A percentile compares a stretch with the other conserved stretches of the same genome.
phyloP scores from a whole-genome alignment of 2,329 filamentous ascomycete genomes.

The Phyllosticta paracitricarpa region DNA sequence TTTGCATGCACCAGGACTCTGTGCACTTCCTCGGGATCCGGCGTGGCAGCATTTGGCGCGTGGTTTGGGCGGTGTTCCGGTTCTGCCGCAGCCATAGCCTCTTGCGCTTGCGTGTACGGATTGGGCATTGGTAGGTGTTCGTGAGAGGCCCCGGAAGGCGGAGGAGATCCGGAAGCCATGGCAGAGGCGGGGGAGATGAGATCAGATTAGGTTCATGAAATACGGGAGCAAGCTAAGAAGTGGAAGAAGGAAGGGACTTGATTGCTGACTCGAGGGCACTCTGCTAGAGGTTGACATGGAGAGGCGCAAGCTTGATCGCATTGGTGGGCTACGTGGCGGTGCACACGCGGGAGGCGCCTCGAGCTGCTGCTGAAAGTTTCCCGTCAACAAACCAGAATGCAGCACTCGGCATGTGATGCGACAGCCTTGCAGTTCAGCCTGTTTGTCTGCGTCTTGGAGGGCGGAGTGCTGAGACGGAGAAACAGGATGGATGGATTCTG shows the following conservation, averaged over 20 bases:
- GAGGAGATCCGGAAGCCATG: slow-evolving; percentile 5
- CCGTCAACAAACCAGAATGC: background rate
- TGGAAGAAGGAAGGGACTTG: background rate
- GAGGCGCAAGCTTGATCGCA: background rate
- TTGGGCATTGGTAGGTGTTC: slow-evolving; percentile 1
- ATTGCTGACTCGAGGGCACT: background rate
- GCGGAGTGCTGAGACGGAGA: background rate
- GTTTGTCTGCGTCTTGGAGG: background rate
- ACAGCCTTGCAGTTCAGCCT: background rate
- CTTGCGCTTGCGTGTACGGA: slow-evolving; percentile 4
- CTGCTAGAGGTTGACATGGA: background rate
- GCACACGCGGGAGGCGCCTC: background rate
- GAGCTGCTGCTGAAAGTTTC: background rate
- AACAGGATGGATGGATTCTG: background rate
- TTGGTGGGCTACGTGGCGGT: background rate
- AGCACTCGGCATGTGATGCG: background rate
- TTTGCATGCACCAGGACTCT: background rate
- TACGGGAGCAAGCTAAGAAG: background rate
- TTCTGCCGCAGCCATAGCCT: slow-evolving; percentile 8
- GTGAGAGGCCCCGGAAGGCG: slow-evolving; percentile 1
- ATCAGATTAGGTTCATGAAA: background rate
- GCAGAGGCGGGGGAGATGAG: background rate
- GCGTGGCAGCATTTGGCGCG: background rate
- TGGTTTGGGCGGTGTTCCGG: background rate
- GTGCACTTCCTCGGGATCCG: background rate